Conservation (phyloP, 306 rosid genomes). For the Gleditsia sinensis region DNA sequence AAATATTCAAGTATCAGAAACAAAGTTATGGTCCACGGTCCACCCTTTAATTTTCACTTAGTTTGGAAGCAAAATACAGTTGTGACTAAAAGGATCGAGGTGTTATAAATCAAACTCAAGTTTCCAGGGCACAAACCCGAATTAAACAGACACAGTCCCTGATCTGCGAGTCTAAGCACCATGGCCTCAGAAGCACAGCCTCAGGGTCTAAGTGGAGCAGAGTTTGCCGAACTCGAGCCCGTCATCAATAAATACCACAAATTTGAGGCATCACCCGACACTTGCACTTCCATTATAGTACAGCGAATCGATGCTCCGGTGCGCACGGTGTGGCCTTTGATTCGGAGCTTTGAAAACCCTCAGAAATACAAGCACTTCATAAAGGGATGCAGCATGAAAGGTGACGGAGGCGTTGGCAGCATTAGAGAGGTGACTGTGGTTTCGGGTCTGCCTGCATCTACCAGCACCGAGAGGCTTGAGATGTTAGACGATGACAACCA, state of each 20-base stretch:
- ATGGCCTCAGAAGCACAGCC: constrained; percentile 42
- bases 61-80: constrained; percentile 28
- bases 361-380: constrained; percentile 88
- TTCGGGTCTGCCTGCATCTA: constrained; percentile 89
- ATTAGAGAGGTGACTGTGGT: constrained; percentile 79
- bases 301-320: constrained; percentile 73
- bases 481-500: constrained; percentile 81
- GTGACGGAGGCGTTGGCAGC: constrained; percentile 79
- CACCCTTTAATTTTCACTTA: constrained; percentile 35
- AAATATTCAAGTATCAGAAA: background rate
- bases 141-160: background rate
- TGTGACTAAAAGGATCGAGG: background rate
- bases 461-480: constrained; percentile 90
- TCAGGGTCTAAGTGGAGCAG: constrained; percentile 63
- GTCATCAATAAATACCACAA: constrained; percentile 65
- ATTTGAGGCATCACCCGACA: constrained; percentile 47
- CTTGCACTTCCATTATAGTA: constrained; percentile 71
- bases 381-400: constrained; percentile 77
- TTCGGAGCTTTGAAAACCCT: constrained; percentile 75
- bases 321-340: constrained; percentile 55
- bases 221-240: constrained; percentile 48
- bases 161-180: constrained; percentile 7
- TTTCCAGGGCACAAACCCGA: constrained; percentile 44
- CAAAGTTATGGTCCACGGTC: constrained; percentile 29
- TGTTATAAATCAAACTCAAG: background rate